Evolutionary conservation across 75 land plant genomes (phyloP).

Genomic region (Adiantum capillusveneris): DNA sequence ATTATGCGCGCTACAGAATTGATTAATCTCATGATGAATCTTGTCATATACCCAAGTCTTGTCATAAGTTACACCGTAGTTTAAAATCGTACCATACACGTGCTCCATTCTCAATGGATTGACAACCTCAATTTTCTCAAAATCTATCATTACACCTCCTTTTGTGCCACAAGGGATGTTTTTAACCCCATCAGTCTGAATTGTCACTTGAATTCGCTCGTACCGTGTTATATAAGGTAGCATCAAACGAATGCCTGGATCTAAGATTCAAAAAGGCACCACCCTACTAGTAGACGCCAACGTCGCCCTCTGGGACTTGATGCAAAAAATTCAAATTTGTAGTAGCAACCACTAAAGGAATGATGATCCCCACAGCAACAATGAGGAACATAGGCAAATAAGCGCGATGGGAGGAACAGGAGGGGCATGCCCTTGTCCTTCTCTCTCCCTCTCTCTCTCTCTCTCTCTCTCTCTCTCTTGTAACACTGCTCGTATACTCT

Average conservation of each 20-base stretch:
- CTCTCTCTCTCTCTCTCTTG: too few species aligned
- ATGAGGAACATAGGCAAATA: too few species aligned
- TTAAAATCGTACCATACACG: constrained; percentile 78
- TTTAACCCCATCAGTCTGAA: constrained; percentile 87
- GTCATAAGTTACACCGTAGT: constrained; percentile 93
- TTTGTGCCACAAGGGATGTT: constrained; percentile 98
- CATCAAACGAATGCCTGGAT: constrained; percentile 90
- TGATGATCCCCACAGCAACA: constrained; percentile 22
- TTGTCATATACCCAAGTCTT: constrained; percentile 99
- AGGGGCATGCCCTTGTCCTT: too few species aligned
- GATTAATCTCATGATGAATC: constrained; percentile 98
- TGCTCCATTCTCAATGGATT: constrained; percentile 76
- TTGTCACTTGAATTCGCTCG: constrained; percentile 91
- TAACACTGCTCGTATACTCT: too few species aligned
- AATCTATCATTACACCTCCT: constrained; percentile 94
- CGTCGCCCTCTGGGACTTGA: constrained; percentile 97
- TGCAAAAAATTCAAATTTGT: constrained; percentile 44
- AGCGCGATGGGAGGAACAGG: too few species aligned
- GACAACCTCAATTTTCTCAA: constrained; percentile 94
- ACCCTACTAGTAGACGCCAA: constrained; percentile 92
- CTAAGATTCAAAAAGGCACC: constrained; percentile 82
- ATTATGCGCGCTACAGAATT: constrained; percentile 83
- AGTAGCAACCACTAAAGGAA: constrained; percentile 20
- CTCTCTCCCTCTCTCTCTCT: too few species aligned
- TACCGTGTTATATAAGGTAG: constrained; percentile 60